Evolutionary conservation across 495 filamentous ascomycete genomes (phyloP), one percentile per base, ranked within the genome.

Genomic region (Xylaria longipes): DNA sequence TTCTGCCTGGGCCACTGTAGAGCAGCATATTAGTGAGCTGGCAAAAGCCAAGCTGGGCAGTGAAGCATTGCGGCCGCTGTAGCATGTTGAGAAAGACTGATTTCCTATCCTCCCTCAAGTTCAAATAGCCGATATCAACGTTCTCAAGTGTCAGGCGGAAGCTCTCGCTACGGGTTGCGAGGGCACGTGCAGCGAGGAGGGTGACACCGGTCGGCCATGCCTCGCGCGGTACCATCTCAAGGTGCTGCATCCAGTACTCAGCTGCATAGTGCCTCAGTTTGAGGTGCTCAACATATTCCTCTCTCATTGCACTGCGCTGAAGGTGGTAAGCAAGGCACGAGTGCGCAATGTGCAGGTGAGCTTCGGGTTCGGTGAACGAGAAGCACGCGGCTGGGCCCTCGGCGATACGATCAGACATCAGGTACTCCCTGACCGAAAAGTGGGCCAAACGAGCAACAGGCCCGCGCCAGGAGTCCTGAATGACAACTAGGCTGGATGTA

Each of bases 401-500:
- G 27, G 37, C 27, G 15, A 73, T 63, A 50, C 61, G 54, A 31
- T 46, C 43, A 29, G 72, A 74, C 37, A 54, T 57, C 4, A 78
- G 73, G 63, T 74, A 78, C 43, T 78, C 75, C 46, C 76, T 78
- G 31, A 78, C 76, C 1, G 76, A 77, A 41, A 72, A 77, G 58
- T 78, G 76, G 14, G 76, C 76, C 17, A 78, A 69, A 6, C 68
- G 65, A 14, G 77, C 35, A 37, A 3, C 3, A 37, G 35, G 3
- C 33, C n/a, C n/a, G n/a, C n/a, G n/a, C n/a, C n/a, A n/a, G n/a
- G n/a, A n/a, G n/a, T n/a, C n/a, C n/a, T n/a, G 27, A 63, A 58
- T 57, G 11, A 72, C 64, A 6, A 63, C 54, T 25, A 68, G 29
- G 14, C 58, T 57, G 27, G 57, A 58, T 48, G 67, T n/a, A 12